These are phyloP conservation scores for Arthrobotrys musiformis DNA, from an alignment of 2,329 filamentous ascomycete genomes.

Conservation along the genomic window DNA sequence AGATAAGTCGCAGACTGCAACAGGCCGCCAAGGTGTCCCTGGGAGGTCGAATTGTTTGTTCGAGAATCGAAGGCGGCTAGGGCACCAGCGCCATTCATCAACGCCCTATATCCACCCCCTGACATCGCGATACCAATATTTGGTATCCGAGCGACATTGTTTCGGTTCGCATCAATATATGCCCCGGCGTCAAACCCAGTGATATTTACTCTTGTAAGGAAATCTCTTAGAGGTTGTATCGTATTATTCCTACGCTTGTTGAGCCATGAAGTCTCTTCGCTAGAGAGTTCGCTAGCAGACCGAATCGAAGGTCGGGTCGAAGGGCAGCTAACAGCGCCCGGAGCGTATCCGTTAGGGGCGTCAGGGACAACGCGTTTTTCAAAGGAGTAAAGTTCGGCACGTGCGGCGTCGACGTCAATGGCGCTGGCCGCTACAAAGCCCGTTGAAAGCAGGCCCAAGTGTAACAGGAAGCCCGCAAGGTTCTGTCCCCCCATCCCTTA, in stretches of 20 bases:
- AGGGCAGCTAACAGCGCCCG: conserved; percentile 42
- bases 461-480: conserved; percentile 23
- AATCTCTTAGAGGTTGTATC: conserved; percentile 75
- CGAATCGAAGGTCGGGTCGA: conserved; percentile 42
- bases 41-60: conserved; percentile 70
- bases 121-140: conserved; percentile 82
- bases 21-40: conserved; percentile 80
- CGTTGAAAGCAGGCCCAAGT: conserved; percentile 32
- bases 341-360: conserved; percentile 47
- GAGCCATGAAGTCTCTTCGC: conserved; percentile 80
- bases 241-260: conserved; percentile 77
- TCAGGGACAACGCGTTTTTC: conserved; percentile 42
- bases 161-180: conserved; percentile 75
- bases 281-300: conserved; percentile 40
- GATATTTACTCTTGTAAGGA: conserved; percentile 80
- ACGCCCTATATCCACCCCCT: conserved; percentile 84
- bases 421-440: conserved; percentile 10
- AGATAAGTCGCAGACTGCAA: conserved; percentile 85
- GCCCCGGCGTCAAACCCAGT: conserved; percentile 75
- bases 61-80: conserved; percentile 83
- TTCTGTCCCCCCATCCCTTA: conserved; percentile 30
- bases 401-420: conserved; percentile 6
- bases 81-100: conserved; percentile 83
- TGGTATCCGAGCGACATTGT: conserved; percentile 68
- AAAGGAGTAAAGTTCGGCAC: conserved; percentile 10